phyloP scores from a whole-genome alignment of 192 early-diverging fungal species.

The Coemansia sp. region DNA sequence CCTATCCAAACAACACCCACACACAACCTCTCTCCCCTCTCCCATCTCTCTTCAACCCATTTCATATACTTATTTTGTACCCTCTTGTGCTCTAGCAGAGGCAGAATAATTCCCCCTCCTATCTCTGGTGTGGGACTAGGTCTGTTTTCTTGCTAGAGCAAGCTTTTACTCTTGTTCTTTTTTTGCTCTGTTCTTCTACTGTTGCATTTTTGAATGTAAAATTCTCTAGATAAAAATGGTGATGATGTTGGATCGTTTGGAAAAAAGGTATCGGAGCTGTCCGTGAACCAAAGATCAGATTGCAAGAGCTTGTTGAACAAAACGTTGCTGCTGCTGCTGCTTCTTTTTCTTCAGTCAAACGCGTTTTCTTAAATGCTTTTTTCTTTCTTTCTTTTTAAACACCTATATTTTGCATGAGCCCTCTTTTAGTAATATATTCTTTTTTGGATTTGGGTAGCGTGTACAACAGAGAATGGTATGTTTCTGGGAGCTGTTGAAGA shows the following conservation, averaged over 20 bases:
- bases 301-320: too few species aligned
- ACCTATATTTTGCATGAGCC: too few species aligned
- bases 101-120: neutral
- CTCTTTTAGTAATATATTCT: neutral
- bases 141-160: neutral
- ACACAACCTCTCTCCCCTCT: neutral
- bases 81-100: neutral
- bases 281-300: too few species aligned
- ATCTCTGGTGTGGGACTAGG: neutral
- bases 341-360: too few species aligned
- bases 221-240: neutral
- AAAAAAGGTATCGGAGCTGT: too few species aligned
- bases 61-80: conserved; percentile 11
- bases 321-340: too few species aligned
- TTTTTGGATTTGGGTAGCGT: neutral
- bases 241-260: neutral
- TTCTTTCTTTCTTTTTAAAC: neutral
- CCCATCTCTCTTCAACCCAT: neutral
- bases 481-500: too few species aligned
- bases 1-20: neutral
- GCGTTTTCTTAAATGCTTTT: neutral
- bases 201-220: conserved; percentile 20
- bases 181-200: conserved; percentile 19
- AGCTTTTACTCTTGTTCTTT: conserved; percentile 3
- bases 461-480: neutral